phyloP scores from a whole-genome alignment of 306 rosid genomes.

The Rosa multiflora region DNA sequence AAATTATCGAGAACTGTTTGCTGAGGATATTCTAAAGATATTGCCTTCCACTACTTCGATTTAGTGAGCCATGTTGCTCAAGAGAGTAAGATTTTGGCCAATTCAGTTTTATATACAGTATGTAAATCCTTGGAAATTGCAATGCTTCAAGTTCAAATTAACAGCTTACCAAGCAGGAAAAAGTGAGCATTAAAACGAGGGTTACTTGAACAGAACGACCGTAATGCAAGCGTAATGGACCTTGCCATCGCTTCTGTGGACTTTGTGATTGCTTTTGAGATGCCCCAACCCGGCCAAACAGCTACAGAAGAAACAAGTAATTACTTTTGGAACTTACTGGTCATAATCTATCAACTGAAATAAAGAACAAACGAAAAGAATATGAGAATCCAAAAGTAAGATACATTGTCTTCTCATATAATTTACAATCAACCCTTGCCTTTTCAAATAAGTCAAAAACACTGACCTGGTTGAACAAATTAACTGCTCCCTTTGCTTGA shows the following conservation, averaged over 20 bases:
- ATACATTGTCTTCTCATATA: background rate
- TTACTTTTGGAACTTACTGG: background rate
- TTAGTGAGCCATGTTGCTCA: background rate
- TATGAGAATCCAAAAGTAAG: background rate
- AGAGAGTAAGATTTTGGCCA: background rate
- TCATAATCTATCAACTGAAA: constrained; percentile 11
- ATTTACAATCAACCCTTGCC: constrained; percentile 16
- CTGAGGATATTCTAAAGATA: background rate
- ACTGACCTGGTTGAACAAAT: constrained; percentile 66
- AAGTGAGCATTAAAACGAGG: constrained; percentile 72
- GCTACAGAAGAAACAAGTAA: constrained; percentile 40
- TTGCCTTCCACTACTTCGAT: background rate
- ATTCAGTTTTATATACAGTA: background rate
- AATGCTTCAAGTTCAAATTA: constrained; percentile 23
- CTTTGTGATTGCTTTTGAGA: constrained; percentile 56
- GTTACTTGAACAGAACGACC: constrained; percentile 69
- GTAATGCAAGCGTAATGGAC: constrained; percentile 46
- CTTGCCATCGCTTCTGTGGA: constrained; percentile 55
- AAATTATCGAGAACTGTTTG: background rate
- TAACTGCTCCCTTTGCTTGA: constrained; percentile 50
- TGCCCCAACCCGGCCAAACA: constrained; percentile 43
- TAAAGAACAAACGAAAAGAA: constrained; percentile 4
- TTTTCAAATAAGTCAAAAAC: constrained; percentile 18
- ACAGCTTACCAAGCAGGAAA: constrained; percentile 78
- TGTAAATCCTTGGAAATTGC: background rate